Conservation (phyloP, 768 basidiomycete species). For the Boletus coccyginus region DNA sequence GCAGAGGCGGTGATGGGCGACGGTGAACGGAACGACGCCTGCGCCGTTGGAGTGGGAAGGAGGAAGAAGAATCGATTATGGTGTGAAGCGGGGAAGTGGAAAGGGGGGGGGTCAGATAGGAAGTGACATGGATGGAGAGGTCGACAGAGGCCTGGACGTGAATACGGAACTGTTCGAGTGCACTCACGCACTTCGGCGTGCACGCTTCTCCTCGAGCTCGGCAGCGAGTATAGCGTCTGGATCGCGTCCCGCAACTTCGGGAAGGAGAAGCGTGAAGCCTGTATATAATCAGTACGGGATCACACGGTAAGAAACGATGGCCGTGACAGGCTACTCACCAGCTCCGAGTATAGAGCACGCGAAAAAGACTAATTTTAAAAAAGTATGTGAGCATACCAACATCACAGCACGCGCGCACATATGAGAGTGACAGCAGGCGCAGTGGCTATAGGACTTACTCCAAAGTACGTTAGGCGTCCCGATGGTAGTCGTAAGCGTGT, state of each 20-base stretch:
- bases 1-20: too few relatives aligned
- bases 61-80: neutral
- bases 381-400: neutral
- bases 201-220: conserved; percentile 32
- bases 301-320: neutral
- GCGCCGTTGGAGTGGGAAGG: neutral
- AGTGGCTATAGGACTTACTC: conserved; percentile 47
- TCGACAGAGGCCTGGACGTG: neutral
- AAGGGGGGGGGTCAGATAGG: too few relatives aligned
- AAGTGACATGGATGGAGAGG: too few relatives aligned
- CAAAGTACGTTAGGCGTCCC: conserved; percentile 67
- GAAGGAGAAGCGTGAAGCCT: conserved; percentile 46
- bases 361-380: conserved; percentile 54
- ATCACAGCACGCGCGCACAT: neutral
- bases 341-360: conserved; percentile 61
- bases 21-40: neutral
- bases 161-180: neutral
- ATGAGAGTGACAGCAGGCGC: neutral
- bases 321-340: conserved; percentile 20
- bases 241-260: conserved; percentile 50
- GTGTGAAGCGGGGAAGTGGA: neutral
- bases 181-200: neutral
- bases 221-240: conserved; percentile 44
- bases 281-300: neutral
- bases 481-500: conserved; percentile 54